Evolutionary conservation across 352 stramenopile species (phyloP).

Genomic region (Globisporangium nodosum): DNA sequence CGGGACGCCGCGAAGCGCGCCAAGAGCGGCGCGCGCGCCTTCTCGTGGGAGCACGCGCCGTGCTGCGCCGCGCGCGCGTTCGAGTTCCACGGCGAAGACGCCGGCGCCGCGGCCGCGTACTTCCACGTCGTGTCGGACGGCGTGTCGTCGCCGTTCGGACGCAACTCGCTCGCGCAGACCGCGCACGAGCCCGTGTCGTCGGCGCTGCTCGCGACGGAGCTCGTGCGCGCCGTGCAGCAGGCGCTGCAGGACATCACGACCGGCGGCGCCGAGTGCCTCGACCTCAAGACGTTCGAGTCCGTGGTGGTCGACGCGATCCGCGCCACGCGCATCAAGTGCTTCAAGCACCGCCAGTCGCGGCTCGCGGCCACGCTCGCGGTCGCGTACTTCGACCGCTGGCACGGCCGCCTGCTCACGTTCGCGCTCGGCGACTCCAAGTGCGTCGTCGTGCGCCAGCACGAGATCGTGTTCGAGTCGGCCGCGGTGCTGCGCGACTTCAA

Average conservation of each 20-base stretch:
- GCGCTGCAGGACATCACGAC: slow-evolving; percentile 55
- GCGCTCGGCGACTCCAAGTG: slow-evolving; percentile 78
- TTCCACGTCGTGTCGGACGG: slow-evolving; percentile 80
- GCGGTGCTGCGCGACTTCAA: slow-evolving; percentile 76
- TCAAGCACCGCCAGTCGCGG: slow-evolving; percentile 46
- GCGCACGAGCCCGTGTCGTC: slow-evolving; percentile 43
- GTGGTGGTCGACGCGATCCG: slow-evolving; percentile 49
- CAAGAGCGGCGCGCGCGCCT: slow-evolving; percentile 7
- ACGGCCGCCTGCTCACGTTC: slow-evolving; percentile 52
- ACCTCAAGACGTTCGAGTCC: slow-evolving; percentile 36
- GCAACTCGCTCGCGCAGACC: slow-evolving; percentile 19
- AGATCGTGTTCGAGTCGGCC: slow-evolving; percentile 59
- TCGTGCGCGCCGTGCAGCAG: slow-evolving; percentile 44
- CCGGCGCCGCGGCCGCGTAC: slow-evolving; percentile 38
- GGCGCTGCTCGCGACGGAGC: slow-evolving; percentile 39
- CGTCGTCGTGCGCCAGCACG: slow-evolving; percentile 42
- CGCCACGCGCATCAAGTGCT: slow-evolving; percentile 52
- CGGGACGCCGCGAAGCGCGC: slow-evolving; percentile 2
- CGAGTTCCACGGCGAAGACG: slow-evolving; percentile 70
- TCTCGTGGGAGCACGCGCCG: slow-evolving; percentile 10
- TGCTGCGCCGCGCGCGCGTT: slow-evolving; percentile 38
- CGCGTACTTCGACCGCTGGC: slow-evolving; percentile 71
- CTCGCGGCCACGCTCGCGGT: slow-evolving; percentile 66
- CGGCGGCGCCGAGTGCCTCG: slow-evolving; percentile 34
- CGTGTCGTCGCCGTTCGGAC: slow-evolving; percentile 56